phyloP scores from a whole-genome alignment of 1,284 basidiomycete species.

The Cutaneotrichosporon sp. region DNA sequence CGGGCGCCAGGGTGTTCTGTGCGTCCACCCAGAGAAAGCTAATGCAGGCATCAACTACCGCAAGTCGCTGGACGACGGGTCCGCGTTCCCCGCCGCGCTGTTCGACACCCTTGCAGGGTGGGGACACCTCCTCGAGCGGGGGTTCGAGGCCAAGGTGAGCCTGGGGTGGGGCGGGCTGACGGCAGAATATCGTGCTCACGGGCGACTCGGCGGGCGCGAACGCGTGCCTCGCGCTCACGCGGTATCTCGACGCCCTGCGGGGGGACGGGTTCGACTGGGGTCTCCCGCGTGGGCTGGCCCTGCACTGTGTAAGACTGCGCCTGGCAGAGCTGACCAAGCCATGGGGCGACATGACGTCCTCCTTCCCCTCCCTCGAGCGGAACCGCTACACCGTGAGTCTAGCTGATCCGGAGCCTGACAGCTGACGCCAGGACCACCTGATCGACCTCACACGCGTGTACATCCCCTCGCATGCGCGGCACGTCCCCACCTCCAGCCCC shows the following conservation, averaged over 20 bases:
- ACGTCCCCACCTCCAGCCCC: conserved; percentile 1
- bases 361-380: conserved; percentile 15
- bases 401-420: background rate
- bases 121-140: conserved; percentile 17
- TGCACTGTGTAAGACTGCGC: conserved; percentile 5
- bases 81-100: conserved; percentile 18
- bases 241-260: conserved; percentile 21
- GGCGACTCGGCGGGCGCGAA: conserved; percentile 20
- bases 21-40: background rate
- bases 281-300: conserved; percentile 5
- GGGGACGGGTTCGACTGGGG: conserved; percentile 14
- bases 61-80: conserved; percentile 17
- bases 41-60: conserved; percentile 22
- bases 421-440: conserved; percentile 18
- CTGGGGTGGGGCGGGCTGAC: background rate
- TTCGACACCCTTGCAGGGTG: conserved; percentile 19
- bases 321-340: conserved; percentile 11
- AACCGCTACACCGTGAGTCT: conserved; percentile 19
- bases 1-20: conserved; percentile 11
- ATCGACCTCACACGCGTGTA: conserved; percentile 6
- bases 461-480: conserved; percentile 15
- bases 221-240: conserved; percentile 18
- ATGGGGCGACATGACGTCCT: conserved; percentile 19
- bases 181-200: conserved; percentile 20
- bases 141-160: conserved; percentile 18